Evolutionary conservation across 352 stramenopile species (phyloP), one percentile per base, ranked within the genome.

Genomic region (Globisporangium lucens): DNA sequence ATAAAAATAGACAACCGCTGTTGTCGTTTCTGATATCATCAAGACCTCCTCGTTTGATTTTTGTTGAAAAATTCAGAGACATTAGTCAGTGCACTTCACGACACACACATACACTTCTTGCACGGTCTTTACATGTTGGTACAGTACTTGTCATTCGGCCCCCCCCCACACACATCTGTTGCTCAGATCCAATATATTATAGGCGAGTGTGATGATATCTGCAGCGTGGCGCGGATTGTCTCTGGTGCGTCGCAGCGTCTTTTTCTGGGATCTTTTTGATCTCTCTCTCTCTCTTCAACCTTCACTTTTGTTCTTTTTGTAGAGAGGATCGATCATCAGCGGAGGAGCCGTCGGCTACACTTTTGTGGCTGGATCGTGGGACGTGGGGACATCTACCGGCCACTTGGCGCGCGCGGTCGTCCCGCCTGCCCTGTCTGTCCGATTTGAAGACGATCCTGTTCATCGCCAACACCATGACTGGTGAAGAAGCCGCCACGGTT

Each of bases 281-380:
- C 43, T 51, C 41, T 49, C 5, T 49, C 5, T 49, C n/a, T 22
- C 43, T 24, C 43, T 24, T 51, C 17, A n/a, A 22, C 43, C 7
- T 51, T 24, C 43, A 24, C 15, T 46, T 46, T 46, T 46, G 38
- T 46, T 46, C 38, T 46, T 46, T 46, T 12, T 46, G 24, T 24
- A 24, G 24, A 20, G 38, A 46, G 13, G 38, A 46, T 46, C 38
- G 12, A 46, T 46, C 38, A 46, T 46, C 38, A 46, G 13, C 12
- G 38, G 38, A 46, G 38, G 38, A 46, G 38, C 13, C 38, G 38
- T 51, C 15, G 43, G 15, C 41, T 49, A 49, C 41, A 51, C 15
- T 24, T 51, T 51, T 51, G 43, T 51, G 43, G 43, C 43, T 51
- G 43, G 43, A 51, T 51, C 43, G 43, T 51, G 43, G 43, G 43